These are phyloP conservation scores for Aspergillus funiculosus DNA, from an alignment of 495 filamentous ascomycete species.

Conservation along the genomic window DNA sequence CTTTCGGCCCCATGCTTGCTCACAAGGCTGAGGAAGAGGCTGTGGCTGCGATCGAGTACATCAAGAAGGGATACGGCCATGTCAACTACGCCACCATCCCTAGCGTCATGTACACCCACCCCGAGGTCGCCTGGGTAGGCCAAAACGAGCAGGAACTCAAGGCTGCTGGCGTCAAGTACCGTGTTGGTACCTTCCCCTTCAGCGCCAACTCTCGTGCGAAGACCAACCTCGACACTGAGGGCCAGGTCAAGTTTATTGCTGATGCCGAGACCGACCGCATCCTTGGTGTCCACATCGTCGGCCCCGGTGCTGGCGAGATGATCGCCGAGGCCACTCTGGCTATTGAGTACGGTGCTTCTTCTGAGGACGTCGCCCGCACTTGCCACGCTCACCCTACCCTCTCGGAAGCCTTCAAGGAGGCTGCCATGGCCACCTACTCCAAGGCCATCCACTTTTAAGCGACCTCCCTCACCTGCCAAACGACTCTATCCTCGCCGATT, in stretches of 20 bases:
- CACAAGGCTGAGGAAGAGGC: constrained; percentile 99
- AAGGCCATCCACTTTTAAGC: constrained; percentile 94
- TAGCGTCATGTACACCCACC: constrained; percentile 98
- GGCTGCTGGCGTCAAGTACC: constrained; percentile 82
- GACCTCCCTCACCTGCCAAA: constrained; percentile 19
- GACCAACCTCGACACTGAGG: constrained; percentile 96
- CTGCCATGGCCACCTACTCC: constrained; percentile 93
- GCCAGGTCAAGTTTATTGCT: constrained; percentile 93
- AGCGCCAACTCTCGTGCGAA: constrained; percentile 95
- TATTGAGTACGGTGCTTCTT: constrained; percentile 91
- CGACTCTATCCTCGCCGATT: constrained; percentile 22
- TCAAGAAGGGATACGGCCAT: constrained; percentile 94
- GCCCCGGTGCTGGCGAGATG: constrained; percentile 96
- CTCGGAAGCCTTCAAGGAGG: constrained; percentile 98
- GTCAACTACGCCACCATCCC: constrained; percentile 99
- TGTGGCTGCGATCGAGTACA: constrained; percentile 90
- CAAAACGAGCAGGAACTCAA: constrained; percentile 97
- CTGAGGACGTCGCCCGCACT: constrained; percentile 91
- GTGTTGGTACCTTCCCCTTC: constrained; percentile 90
- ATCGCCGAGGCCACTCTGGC: constrained; percentile 96
- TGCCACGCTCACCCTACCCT: constrained; percentile 97
- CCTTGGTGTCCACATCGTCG: constrained; percentile 93
- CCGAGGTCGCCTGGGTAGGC: constrained; percentile 97
- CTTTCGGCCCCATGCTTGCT: constrained; percentile 97
- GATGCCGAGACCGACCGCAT: constrained; percentile 96